These are phyloP conservation scores for Arthrobotrys megalospora DNA, from an alignment of 2,329 filamentous ascomycete genomes.

Conservation along the genomic window DNA sequence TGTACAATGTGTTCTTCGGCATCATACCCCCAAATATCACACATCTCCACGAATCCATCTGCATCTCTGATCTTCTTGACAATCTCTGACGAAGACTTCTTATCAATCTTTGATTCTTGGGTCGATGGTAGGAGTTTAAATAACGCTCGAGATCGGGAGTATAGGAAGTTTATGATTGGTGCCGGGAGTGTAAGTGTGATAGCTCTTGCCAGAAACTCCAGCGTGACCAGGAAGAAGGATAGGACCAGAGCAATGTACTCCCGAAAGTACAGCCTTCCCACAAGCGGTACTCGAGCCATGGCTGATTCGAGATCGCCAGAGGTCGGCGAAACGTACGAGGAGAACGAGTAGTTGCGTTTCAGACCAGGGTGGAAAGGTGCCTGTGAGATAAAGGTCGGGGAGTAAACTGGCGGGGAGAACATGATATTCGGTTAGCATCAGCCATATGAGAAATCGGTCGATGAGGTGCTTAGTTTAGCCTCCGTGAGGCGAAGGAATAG, in stretches of 20 bases:
- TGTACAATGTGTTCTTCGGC: constrained; percentile 97
- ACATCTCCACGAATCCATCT: constrained; percentile 94
- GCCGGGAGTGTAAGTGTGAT: constrained; percentile 89
- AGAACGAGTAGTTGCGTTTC: constrained; percentile 55
- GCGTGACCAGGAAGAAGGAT: constrained; percentile 84
- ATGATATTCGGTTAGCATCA: constrained; percentile 35
- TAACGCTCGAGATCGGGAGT: constrained; percentile 82
- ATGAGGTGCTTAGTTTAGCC: constrained; percentile 14
- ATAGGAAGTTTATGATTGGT: constrained; percentile 85
- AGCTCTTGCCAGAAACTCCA: constrained; percentile 86
- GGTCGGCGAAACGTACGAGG: constrained; percentile 10
- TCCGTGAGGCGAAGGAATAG: constrained; percentile 19
- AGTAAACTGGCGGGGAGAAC: constrained; percentile 60
- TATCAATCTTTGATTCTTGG: constrained; percentile 75
- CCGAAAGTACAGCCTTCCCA: constrained; percentile 75
- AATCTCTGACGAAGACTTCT: constrained; percentile 77
- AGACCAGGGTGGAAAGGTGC: constrained; percentile 55
- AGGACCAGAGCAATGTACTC: constrained; percentile 90
- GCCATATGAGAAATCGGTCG: constrained; percentile 9
- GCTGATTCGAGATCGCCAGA: constrained; percentile 60
- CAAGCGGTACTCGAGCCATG: constrained; percentile 75
- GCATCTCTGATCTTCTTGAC: constrained; percentile 86
- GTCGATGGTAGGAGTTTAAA: constrained; percentile 84
- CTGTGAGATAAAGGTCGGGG: constrained; percentile 39
- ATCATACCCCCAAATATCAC: constrained; percentile 88